A percentile compares a stretch with the other conserved stretches of the same genome.
phyloP scores from a whole-genome alignment of 257 asterid genomes.

The Forsythia viridissima region DNA sequence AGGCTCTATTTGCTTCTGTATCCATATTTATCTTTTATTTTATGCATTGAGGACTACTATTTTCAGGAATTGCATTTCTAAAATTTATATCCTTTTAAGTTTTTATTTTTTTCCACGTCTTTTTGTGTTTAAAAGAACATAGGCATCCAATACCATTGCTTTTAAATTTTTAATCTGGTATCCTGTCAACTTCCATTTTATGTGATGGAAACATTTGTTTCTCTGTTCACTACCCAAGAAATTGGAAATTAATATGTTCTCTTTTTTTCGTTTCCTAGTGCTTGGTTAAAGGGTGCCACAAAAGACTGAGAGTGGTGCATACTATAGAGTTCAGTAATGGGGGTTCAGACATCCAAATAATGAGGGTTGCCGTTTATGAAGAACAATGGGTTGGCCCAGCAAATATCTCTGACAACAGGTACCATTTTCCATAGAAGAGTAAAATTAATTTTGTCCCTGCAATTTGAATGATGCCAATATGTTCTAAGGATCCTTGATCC shows the following conservation, averaged over 20 bases:
- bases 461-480: conserved; percentile 7
- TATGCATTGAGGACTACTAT: background rate
- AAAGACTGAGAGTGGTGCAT: conserved; percentile 89
- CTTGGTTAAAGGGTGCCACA: conserved; percentile 98
- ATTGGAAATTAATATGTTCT: background rate
- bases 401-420: conserved; percentile 77
- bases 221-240: background rate
- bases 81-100: no score
- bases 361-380: conserved; percentile 95
- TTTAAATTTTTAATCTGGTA: no score
- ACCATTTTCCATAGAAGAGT: conserved; percentile 17
- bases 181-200: background rate
- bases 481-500: conserved; percentile 9
- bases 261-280: conserved; percentile 49
- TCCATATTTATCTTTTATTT: no score
- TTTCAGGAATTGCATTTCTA: background rate
- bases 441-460: conserved; percentile 8
- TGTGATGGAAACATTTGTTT: conserved; percentile 1
- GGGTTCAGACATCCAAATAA: conserved; percentile 86
- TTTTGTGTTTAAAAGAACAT: no score
- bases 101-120: no score
- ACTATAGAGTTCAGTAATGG: conserved; percentile 92
- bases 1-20: background rate
- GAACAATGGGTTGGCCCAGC: conserved; percentile 95
- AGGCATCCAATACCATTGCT: no score